Evolutionary conservation across 345 rosid species (phyloP).

Genomic region (Heritiera littoralis): DNA sequence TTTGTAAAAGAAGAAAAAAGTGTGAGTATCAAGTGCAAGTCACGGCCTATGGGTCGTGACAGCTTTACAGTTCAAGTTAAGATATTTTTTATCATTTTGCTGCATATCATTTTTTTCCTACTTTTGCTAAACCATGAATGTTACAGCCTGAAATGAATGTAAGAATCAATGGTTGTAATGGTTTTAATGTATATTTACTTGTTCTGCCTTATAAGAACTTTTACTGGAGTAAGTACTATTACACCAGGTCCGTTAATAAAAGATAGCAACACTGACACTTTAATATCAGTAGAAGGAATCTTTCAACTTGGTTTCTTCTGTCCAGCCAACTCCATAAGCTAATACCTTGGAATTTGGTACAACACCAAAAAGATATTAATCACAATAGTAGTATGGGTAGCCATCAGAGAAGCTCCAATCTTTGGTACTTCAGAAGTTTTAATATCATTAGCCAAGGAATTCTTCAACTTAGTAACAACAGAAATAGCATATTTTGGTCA

Average conservation of each 20-base stretch:
- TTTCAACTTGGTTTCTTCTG: conserved; percentile 10
- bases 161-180: background rate
- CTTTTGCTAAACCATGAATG: no score
- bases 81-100: no score
- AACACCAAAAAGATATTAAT: background rate
- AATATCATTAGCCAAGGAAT: conserved; percentile 27
- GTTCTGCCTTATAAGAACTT: background rate
- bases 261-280: background rate
- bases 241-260: background rate
- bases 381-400: conserved; percentile 44
- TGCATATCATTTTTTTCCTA: no score
- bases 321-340: background rate
- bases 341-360: conserved; percentile 15
- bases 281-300: conserved; percentile 33
- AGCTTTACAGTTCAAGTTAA: no score
- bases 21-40: no score
- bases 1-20: no score
- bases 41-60: no score
- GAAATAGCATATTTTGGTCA: conserved; percentile 31
- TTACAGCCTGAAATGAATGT: background rate
- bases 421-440: conserved; percentile 30
- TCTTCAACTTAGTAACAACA: conserved; percentile 17
- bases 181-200: background rate
- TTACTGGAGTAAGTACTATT: background rate
- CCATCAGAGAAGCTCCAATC: conserved; percentile 42